phyloP scores from a whole-genome alignment of 1,284 basidiomycete genomes.

The Cystobasidiaceae sp. region DNA sequence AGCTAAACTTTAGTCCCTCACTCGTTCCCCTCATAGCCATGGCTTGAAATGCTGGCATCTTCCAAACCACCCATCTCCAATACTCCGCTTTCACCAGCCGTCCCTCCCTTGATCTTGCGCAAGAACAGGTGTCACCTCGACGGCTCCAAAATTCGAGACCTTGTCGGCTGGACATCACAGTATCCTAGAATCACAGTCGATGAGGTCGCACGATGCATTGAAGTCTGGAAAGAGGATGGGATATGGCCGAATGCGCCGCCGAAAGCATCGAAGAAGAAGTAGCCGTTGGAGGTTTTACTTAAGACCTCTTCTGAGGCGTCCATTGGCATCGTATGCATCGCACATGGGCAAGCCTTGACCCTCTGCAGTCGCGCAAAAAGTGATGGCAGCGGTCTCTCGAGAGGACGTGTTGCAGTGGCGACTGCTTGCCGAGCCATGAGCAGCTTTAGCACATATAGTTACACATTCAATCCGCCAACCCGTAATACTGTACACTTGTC shows the following conservation, averaged over 20 bases:
- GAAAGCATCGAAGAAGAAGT: slow-evolving; percentile 27
- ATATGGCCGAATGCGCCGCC: slow-evolving; percentile 36
- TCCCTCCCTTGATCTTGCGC: slow-evolving; percentile 31
- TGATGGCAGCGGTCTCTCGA: too few relatives aligned
- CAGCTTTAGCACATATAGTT: too few relatives aligned
- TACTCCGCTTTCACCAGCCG: slow-evolving; percentile 35
- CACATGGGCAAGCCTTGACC: too few relatives aligned
- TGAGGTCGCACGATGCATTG: slow-evolving; percentile 30
- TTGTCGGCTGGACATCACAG: slow-evolving; percentile 32
- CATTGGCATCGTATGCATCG: too few relatives aligned
- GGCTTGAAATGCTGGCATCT: slow-evolving; percentile 36
- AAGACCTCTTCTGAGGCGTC: too few relatives aligned
- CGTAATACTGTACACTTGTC: too few relatives aligned
- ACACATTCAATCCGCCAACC: too few relatives aligned
- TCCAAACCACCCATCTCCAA: slow-evolving; percentile 36
- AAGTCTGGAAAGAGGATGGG: slow-evolving; percentile 35
- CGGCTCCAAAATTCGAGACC: slow-evolving; percentile 29
- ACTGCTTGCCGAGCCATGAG: too few relatives aligned
- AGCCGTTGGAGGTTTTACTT: too few relatives aligned
- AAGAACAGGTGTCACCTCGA: slow-evolving; percentile 33
- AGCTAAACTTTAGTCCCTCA: neutral
- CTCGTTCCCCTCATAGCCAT: slow-evolving; percentile 14
- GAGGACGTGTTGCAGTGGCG: too few relatives aligned
- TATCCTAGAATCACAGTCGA: slow-evolving; percentile 34
- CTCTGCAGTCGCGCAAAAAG: too few relatives aligned